Evolutionary conservation across 148 eudicot genomes (phyloP).

Genomic region (Diospyros lotus): DNA sequence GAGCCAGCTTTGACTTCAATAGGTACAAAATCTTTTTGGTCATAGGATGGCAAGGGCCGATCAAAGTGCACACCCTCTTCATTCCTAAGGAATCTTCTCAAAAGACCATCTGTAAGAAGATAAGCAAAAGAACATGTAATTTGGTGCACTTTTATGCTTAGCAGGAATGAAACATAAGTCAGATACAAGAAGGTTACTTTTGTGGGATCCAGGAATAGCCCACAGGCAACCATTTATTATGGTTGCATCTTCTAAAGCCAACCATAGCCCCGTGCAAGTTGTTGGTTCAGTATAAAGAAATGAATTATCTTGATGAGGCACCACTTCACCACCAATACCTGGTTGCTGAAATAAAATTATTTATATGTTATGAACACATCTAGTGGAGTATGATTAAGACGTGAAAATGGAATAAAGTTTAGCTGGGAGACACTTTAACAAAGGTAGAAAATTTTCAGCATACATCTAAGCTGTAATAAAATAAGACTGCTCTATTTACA

Average conservation of each 20-base stretch:
- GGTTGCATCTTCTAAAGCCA: constrained; percentile 94
- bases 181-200: constrained; percentile 31
- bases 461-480: background rate
- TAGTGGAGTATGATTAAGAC: background rate
- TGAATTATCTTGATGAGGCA: constrained; percentile 95
- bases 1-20: constrained; percentile 95
- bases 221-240: constrained; percentile 80
- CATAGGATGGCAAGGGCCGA: constrained; percentile 70
- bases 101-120: constrained; percentile 59
- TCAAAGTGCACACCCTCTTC: constrained; percentile 84
- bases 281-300: constrained; percentile 86
- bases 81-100: constrained; percentile 83
- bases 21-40: constrained; percentile 75
- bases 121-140: background rate
- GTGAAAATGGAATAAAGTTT: background rate
- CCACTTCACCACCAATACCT: constrained; percentile 98
- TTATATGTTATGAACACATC: background rate
- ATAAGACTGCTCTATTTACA: background rate
- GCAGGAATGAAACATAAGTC: constrained; percentile 1
- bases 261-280: constrained; percentile 97
- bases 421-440: background rate
- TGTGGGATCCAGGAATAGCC: constrained; percentile 98
- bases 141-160: background rate
- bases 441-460: background rate
- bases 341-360: constrained; percentile 73